Conservation (phyloP, 2,329 filamentous ascomycete genomes). For the Fusarium sp. region DNA sequence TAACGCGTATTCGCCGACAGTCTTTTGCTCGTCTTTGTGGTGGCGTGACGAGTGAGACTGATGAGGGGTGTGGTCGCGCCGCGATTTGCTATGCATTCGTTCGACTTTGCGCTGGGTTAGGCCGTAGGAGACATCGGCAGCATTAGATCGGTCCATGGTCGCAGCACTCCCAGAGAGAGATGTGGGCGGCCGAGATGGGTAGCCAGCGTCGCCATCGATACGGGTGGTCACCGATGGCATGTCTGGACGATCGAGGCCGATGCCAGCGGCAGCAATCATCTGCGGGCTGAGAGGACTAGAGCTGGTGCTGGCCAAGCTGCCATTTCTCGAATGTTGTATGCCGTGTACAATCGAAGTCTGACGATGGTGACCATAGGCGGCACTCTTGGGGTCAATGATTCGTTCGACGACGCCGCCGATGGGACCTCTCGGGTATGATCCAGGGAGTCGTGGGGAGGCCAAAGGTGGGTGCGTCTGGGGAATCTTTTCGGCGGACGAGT, state of each 20-base stretch:
- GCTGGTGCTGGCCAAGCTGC: conserved; percentile 81
- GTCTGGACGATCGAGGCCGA: conserved; percentile 63
- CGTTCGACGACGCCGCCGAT: conserved; percentile 59
- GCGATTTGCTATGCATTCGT: conserved; percentile 71
- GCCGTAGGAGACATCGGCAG: conserved; percentile 56
- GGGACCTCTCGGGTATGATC: conserved; percentile 52
- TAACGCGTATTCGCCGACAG: conserved; percentile 96
- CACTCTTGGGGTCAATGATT: conserved; percentile 63
- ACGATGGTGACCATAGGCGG: conserved; percentile 83
- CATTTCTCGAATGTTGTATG: conserved; percentile 90
- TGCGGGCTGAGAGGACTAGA: conserved; percentile 89
- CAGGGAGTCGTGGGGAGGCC: conserved; percentile 53
- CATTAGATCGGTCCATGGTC: conserved; percentile 56
- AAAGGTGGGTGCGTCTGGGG: conserved; percentile 46
- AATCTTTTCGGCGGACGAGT: conserved; percentile 66
- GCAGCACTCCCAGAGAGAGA: conserved; percentile 55
- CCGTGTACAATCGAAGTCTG: conserved; percentile 98
- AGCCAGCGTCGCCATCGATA: conserved; percentile 55
- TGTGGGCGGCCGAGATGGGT: conserved; percentile 56
- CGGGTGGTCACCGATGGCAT: conserved; percentile 57
- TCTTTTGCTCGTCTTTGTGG: conserved; percentile 80
- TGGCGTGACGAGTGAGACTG: conserved; percentile 79
- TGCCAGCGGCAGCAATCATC: conserved; percentile 76
- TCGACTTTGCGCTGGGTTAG: conserved; percentile 64
- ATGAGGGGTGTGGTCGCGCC: conserved; percentile 77